Percentiles rank a stretch among this genome's conserved stretches.
phyloP scores from a whole-genome alignment of 2,329 filamentous ascomycete species.

The Magnaporthiopsis rhizophila region DNA sequence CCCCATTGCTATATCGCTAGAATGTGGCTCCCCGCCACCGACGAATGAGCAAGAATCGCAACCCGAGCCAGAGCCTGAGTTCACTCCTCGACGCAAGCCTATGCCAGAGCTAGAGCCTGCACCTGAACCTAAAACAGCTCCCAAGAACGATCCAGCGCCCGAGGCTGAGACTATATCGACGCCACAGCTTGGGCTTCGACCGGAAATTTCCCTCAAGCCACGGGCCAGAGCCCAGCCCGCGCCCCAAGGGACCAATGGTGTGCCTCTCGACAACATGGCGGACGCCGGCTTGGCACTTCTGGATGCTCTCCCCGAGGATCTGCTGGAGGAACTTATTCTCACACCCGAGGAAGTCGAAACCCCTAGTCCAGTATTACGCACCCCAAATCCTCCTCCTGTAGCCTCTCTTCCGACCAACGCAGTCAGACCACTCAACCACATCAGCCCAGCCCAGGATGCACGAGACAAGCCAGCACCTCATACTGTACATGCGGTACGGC shows the following conservation, averaged over 20 bases:
- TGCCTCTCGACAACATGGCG: not conserved
- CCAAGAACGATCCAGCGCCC: too few relatives aligned
- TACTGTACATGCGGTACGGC: not conserved
- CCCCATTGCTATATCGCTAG: too few relatives aligned
- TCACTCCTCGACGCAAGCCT: too few relatives aligned
- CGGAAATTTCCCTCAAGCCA: not conserved
- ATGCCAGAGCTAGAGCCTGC: too few relatives aligned
- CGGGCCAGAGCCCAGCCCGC: too few relatives aligned
- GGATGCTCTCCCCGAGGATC: not conserved
- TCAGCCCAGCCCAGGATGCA: not conserved
- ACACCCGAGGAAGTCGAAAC: not conserved
- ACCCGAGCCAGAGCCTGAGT: too few relatives aligned
- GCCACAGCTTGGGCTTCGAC: not conserved
- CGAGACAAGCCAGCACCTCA: not conserved
- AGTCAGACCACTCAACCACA: not conserved
- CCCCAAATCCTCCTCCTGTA: not conserved
- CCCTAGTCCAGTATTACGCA: not conserved
- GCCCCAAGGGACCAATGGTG: too few relatives aligned
- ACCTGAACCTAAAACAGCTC: too few relatives aligned
- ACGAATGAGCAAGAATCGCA: too few relatives aligned
- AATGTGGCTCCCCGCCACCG: too few relatives aligned
- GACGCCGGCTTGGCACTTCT: not conserved
- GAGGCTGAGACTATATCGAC: not conserved
- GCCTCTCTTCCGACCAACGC: not conserved
- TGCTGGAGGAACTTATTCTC: constrained; percentile 5